Evolutionary conservation across 2,329 filamentous ascomycete genomes (phyloP), one percentile per base, ranked within the genome.

Genomic region (Claviceps paspali): DNA sequence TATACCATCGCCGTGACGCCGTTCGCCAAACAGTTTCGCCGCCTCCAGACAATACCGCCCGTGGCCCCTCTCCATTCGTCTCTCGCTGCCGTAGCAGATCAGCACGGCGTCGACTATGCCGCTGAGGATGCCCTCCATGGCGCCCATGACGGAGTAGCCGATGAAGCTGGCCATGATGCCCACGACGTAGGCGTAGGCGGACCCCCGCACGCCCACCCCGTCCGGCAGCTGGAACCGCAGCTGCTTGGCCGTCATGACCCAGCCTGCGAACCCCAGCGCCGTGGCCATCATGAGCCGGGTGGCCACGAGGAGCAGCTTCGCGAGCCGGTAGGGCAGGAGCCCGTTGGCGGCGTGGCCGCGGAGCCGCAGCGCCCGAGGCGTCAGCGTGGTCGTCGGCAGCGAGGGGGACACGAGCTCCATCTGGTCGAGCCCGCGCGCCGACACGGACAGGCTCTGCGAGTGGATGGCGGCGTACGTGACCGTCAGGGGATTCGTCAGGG

Each of bases 381-480:
- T 79, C 33, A 79, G 60, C 1, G 73, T 85, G 2, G 82, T 87
- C 1, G 83, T 84, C 3, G 82, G 79, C 5, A 78, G 74, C 17
- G 76, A 69, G 1, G 79, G 70, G 3, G 77, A 75, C 35, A 96
- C 68, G 54, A 93, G 85, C 33, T 80, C 73, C 67, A 96, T 81
- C 50, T 87, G 79, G 38, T 77, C 79, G 4, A 96, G 64, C 3
- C 82, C 82, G 30, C 84, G 72, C 0, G 87, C 84, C 3, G 88
- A 84, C 40, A 75, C 69, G 21, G 76, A 68, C 27, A 98, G 68
- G 9, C 82, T 79, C 47, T 92, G 77, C 5, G 86, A 93, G 59
- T 96, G 91, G 41, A 98, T 93, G 1, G 88, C 85, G 5, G 83
- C 81, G 53, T 94, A 95, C 1, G 88, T 96, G 34, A 98, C 70